Evolutionary conservation across 768 basidiomycete species (phyloP).

Genomic region (Lentinula guzmanii): DNA sequence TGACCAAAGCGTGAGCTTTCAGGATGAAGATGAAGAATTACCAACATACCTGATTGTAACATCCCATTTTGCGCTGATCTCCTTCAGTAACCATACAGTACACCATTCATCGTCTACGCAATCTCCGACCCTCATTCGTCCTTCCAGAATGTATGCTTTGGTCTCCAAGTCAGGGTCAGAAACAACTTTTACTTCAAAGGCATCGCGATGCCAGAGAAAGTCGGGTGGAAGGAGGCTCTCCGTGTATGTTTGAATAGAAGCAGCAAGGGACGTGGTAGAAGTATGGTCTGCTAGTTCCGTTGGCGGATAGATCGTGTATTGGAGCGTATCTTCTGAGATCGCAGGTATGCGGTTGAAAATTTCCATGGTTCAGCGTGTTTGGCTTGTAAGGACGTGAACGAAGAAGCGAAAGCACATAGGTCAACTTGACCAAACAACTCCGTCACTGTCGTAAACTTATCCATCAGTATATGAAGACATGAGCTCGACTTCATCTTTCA

Average conservation of each 20-base stretch:
- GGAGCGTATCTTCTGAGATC: conserved; percentile 82
- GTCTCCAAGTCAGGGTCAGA: conserved; percentile 33
- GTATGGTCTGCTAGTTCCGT: conserved; percentile 46
- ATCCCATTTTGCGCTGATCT: conserved; percentile 76
- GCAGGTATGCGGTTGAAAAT: conserved; percentile 71
- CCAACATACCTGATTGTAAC: conserved; percentile 64
- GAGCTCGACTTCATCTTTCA: conserved; percentile 52
- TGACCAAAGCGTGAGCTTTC: neutral
- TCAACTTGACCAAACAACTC: neutral
- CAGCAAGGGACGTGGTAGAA: conserved; percentile 58
- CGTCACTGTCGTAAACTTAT: conserved; percentile 10
- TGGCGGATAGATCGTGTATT: conserved; percentile 68
- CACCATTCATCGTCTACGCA: conserved; percentile 99
- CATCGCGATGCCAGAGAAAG: conserved; percentile 81
- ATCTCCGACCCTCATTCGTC: conserved; percentile 89
- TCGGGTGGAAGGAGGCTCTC: conserved; percentile 44
- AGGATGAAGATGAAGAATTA: neutral
- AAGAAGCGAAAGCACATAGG: too few species aligned
- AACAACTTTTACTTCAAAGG: conserved; percentile 71
- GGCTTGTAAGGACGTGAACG: too few species aligned
- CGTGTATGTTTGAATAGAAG: conserved; percentile 56
- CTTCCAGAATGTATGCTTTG: conserved; percentile 61
- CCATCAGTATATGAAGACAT: conserved; percentile 21
- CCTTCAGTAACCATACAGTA: conserved; percentile 80
- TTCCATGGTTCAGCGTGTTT: conserved; percentile 35